Conservation (phyloP, 257 asterid species). For the Solanum gracilifrons region DNA sequence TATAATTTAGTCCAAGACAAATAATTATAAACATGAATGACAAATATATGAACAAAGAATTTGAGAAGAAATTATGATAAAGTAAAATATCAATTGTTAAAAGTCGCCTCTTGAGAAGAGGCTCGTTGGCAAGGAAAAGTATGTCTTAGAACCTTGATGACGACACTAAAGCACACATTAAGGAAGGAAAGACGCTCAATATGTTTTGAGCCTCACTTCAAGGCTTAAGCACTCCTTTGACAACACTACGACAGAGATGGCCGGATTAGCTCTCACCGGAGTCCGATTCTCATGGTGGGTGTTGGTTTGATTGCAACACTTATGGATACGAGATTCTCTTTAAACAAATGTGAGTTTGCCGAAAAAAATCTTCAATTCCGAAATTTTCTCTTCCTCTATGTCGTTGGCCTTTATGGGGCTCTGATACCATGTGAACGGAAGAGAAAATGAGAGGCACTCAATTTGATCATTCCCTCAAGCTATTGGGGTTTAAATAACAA, state of each 20-base stretch:
- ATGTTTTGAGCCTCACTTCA: not conserved
- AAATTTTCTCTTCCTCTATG: not conserved
- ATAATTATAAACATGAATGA: not conserved
- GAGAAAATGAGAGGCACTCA: not conserved
- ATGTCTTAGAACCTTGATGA: not conserved
- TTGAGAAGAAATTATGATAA: not conserved
- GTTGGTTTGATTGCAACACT: not conserved
- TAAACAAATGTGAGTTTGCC: not conserved
- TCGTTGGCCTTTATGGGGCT: not conserved
- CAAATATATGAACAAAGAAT: not conserved
- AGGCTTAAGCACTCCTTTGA: not conserved
- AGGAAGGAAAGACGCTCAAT: not conserved
- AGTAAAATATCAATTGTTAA: not conserved
- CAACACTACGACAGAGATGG: not conserved
- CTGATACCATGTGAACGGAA: not conserved
- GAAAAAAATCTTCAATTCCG: not conserved
- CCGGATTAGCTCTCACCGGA: not conserved
- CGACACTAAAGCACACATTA: not conserved
- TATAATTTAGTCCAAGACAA: not conserved
- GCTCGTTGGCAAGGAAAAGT: not conserved
- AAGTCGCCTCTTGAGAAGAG: not conserved
- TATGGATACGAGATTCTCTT: not conserved
- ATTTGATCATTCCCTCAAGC: not conserved
- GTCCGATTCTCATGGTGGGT: not conserved
- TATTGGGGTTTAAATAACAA: not conserved